Percentiles rank a stretch among this genome's conserved stretches.
These are phyloP conservation scores for Ensete glaucum DNA, from an alignment of 176 grass and related monocot species.

Conservation along the genomic window DNA sequence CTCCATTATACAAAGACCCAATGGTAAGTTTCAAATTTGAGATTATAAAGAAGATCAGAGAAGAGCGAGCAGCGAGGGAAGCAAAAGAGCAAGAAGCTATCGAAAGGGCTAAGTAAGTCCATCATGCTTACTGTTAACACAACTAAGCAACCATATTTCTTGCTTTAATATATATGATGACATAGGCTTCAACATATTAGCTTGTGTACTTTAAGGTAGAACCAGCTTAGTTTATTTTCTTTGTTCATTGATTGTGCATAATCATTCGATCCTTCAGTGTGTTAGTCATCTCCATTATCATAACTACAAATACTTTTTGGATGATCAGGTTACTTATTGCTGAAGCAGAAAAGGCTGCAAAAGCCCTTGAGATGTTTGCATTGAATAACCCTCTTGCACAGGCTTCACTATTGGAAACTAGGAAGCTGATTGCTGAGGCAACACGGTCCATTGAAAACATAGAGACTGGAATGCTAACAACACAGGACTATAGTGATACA, in stretches of 20 bases:
- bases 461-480: slow-evolving; percentile 13
- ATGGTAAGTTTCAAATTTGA: slow-evolving; percentile 62
- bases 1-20: slow-evolving; percentile 73
- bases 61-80: slow-evolving; percentile 51
- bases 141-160: background rate
- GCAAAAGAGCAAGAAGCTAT: slow-evolving; percentile 59
- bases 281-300: too few species aligned
- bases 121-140: background rate
- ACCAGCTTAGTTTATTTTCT: background rate
- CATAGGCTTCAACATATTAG: background rate
- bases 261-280: background rate
- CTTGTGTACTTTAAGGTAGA: background rate
- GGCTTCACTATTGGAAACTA: slow-evolving; percentile 66
- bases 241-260: background rate
- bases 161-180: background rate
- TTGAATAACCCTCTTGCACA: slow-evolving; percentile 47
- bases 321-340: slow-evolving; percentile 60
- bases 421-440: slow-evolving; percentile 66
- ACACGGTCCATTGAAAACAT: slow-evolving; percentile 35
- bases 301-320: background rate
- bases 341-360: slow-evolving; percentile 71
- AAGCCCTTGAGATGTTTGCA: slow-evolving; percentile 57
- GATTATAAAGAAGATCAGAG: slow-evolving; percentile 84
- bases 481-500: slow-evolving; percentile 23
- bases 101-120: slow-evolving; percentile 65